Evolutionary conservation across 2,329 filamentous ascomycete species (phyloP), one percentile per base, ranked within the genome.

Genomic region (Penicillium griseofulvum): DNA sequence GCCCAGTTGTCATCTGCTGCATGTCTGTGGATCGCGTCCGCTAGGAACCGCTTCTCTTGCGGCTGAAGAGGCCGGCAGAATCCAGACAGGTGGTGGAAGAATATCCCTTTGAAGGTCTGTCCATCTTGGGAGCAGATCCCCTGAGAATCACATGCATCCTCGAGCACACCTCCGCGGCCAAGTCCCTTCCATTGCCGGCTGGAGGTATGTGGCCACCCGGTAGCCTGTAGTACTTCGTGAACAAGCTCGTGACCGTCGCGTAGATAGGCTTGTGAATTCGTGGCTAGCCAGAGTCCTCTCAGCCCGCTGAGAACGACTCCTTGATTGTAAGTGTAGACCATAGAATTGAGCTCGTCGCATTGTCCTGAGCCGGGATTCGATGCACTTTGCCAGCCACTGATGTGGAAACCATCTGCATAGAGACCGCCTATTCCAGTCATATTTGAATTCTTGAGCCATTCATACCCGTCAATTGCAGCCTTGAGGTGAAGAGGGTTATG

Each of bases 241-340:
- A 97, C 80, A 8, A 97, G 82, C n/a, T 76, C 69, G 71, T 97
- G 91, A 0, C 90, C 93, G 54, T 96, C 91, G 19, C 82, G 73
- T 1, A 97, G 79, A 68, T 91, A 97, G 1, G 76, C 80, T 2
- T 78, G 71, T n/a, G 85, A 82, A 12, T 88, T 88, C 0, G 90
- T 96, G 14, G 85, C 86, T 58, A 89, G 82, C 84, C 89, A 97
- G 0, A 97, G 80, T 1, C 87, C 89, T 33, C 90, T 84, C 52
- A 91, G 83, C 12, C 91, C 92, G 5, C 89, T 91, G 22, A 97
- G 82, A 1, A 97, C 68, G 4, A 97, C 91, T 22, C 92, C 93
- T 73, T 97, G 93, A 74, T 97, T 97, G 77, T 97, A 97, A 0
- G 91, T 95, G 73, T 92, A 96, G 9, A 96, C 88, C 86, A 91